Percentiles rank a stretch among this genome's conserved stretches.
These are phyloP conservation scores for Aurantiochytrium sp. DNA, from an alignment of 108 stramenopile genomes.

Conservation along the genomic window DNA sequence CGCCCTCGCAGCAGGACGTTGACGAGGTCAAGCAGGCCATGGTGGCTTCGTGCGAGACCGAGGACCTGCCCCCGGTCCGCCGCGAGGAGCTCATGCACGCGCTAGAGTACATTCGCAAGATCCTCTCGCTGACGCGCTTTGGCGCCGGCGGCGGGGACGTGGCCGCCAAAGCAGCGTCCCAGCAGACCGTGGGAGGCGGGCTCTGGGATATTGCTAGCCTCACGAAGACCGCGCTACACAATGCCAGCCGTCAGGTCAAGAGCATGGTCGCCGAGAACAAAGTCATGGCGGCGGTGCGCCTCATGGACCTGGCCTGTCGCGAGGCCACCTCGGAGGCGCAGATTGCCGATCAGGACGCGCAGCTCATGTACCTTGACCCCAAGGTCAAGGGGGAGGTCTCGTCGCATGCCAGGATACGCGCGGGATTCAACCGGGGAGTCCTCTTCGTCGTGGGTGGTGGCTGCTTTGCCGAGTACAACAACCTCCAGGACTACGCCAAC, in stretches of 20 bases:
- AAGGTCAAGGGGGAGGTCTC: conserved; percentile 81
- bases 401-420: conserved; percentile 58
- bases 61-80: conserved; percentile 42
- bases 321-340: conserved; percentile 54
- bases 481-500: conserved; percentile 67
- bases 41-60: conserved; percentile 56
- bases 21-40: conserved; percentile 73
- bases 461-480: conserved; percentile 93
- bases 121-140: conserved; percentile 63
- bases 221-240: not conserved
- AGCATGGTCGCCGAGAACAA: not conserved
- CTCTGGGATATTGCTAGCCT: conserved; percentile 20
- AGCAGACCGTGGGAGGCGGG: not conserved
- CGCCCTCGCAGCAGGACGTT: conserved; percentile 64
- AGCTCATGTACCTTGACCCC: conserved; percentile 81
- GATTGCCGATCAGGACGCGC: conserved; percentile 85
- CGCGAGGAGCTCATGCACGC: conserved; percentile 66
- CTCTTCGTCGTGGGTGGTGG: conserved; percentile 93
- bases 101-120: conserved; percentile 71
- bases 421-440: conserved; percentile 63
- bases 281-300: not conserved
- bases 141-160: not conserved
- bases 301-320: not conserved
- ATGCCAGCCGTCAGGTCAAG: conserved; percentile 19
- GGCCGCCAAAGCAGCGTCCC: not conserved